Evolutionary conservation across 163 green algal species (phyloP), one percentile per base, ranked within the genome.

Genomic region (Chlorella variabilis): DNA sequence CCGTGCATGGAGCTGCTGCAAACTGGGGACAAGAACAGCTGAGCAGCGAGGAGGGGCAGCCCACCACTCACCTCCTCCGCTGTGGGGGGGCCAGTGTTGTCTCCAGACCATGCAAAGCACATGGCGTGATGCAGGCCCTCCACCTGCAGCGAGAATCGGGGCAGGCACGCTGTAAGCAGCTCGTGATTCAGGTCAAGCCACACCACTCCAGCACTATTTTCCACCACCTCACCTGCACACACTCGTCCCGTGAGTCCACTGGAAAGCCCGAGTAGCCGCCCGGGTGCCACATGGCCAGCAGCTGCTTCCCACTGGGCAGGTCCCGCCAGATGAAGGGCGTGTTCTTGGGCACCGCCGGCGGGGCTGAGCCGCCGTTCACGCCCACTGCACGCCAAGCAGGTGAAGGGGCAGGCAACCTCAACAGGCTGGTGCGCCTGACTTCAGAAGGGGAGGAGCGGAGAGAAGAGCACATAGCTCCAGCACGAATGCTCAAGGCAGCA

Each of bases 241-340:
- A 92, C 62, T 91, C 81, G 0, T 75, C 51, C n/a, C 38, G 6
- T 23, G 13, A 58, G 71, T 92, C 88, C 39, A 88, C 83, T 41
- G 90, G 87, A 3, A 68, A 56, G 7, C 84, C 84, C 1, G 66
- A 82, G 36, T 89, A 89, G 27, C 84, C 84, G 4, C 69, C 77
- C 1, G 88, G 58, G 69, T 94, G 89, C 83, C 85, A 92, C 51
- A 93, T 89, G 21, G 86, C 88, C 23, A 94, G 75, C 13, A 94
- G 59, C 69, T 89, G 51, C 29, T 83, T 78, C 63, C 81, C 80
- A 27, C 69, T 87, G 38, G 63, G n/a, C 25, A 41, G 31, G 56
- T 94, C 89, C 4, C 81, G 77, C 91, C 91, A 94, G 25, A 89
- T 59, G 68, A 94, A 93, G 49, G 90, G 86, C 5, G 56, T 73